Evolutionary conservation across 768 basidiomycete genomes (phyloP), one percentile per base, ranked within the genome.

Genomic region (Serendipita sp.): DNA sequence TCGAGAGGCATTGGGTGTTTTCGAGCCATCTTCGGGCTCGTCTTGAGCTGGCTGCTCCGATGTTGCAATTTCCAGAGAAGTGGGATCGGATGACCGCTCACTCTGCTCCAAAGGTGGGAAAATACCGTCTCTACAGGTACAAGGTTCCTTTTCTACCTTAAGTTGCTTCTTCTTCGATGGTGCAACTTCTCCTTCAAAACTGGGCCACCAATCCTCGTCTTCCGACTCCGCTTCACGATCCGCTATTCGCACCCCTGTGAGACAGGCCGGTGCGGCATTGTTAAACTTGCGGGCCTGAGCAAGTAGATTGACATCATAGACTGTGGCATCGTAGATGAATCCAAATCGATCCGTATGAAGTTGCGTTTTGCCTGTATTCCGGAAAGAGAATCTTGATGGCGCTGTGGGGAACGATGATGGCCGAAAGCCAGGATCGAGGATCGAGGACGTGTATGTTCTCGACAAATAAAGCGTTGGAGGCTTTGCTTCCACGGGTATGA

Each of bases 401-500:
- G 79, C 0, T 79, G 83, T 7, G 81, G 74, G 2, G 85, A 83
- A 44, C 88, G 83, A 2, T 10, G 82, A 79, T 67, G 91, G 88
- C 8, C 79, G 80, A 74, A 91, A 92, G 68, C 89, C 82, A 2
- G 81, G 81, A 0, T 28, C 56, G 30, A 88, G 79, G 0, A 86
- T 86, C 44, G 90, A 78, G 0, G 88, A 81, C 0, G 87, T 83
- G 70, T 90, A 89, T 8, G 80, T 81, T 45, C 85, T 80, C 1
- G 88, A 85, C 23, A 91, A 83, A 69, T 89, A 89, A 41, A 91
- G 86, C 0, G 89, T 91, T 0, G 91, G 89, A 0, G 89, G 91
- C 70, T 89, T 89, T 16, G 87, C 78, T 8, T 76, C 83, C 1
- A 81, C 85, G 0, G 91, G 89, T 47, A 92, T 88, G 67, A 93